Base-by-base conservation (phyloP, 495 filamentous ascomycete species). In the Lentithecium fluviatile region DNA sequence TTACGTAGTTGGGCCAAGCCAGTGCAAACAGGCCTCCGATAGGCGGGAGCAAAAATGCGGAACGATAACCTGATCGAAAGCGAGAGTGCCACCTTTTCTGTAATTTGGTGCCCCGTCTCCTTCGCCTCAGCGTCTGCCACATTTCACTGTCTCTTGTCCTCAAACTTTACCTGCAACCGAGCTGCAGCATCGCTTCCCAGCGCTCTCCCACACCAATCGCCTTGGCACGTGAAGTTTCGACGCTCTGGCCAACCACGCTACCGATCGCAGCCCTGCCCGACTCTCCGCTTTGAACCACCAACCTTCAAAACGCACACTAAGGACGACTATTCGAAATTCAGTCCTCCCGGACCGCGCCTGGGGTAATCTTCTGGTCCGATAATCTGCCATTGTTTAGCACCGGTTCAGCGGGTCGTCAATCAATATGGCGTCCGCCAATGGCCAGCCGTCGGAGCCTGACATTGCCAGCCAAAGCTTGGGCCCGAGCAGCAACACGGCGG, bases 401-500 rank as follows among this genome's bases (percentile, higher is more conserved):
- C 29, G 19, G 20, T 26, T 24, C 47, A 29, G 7, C 29, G 15
- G 29, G 40, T 13, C 47, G 23, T 24, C 43, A 43, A 43, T 43
- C 38, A 45, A 15, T 46, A 67, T 67, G 64, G 45, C 60, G n/a
- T 52, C 64, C 19, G 1, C 49, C 54, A 63, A 49, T 56, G 45
- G 21, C 1, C 53, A 17, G 51, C 50, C 53, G 45, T 19, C 47
- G 10, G 19, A 51, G 13, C 45, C 57, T 52, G 64, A 54, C 26
- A 21, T 38, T 55, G 40, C 57, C n/a, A 48, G 36, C 7, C 53
- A 60, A 57, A 60, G 49, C 54, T 60, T 63, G 51, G 53, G 53
- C 32, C 46, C 46, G 34, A 38, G 40, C 25, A 25, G 23, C 49
- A 24, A 21, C 52, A 65, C 40, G 23, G 21, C 58, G 21, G 64